phyloP scores from a whole-genome alignment of 768 basidiomycete genomes.

The Zangia roseola region DNA sequence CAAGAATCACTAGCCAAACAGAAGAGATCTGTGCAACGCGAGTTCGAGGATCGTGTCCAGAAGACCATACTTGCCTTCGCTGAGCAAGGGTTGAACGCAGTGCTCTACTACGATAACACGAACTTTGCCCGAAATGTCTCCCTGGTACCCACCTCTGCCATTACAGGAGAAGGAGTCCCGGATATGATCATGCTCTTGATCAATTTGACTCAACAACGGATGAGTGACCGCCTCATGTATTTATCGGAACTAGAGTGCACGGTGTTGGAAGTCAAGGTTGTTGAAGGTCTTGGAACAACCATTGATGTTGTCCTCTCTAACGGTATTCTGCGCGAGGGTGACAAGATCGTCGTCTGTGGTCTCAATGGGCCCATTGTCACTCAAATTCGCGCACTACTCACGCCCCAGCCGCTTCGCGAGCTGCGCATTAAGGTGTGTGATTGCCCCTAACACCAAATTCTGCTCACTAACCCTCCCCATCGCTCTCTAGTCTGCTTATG shows the following conservation, averaged over 20 bases:
- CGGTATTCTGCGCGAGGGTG: constrained; percentile 87
- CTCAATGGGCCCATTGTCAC: constrained; percentile 97
- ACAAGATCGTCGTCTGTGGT: constrained; percentile 94
- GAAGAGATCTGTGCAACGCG: constrained; percentile 71
- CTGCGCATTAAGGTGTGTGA: constrained; percentile 84
- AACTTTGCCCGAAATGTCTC: constrained; percentile 92
- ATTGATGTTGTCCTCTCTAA: constrained; percentile 97
- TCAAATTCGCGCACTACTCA: constrained; percentile 88
- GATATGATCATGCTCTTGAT: constrained; percentile 99
- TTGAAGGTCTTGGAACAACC: constrained; percentile 96
- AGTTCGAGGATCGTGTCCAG: constrained; percentile 86
- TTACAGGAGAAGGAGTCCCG: constrained; percentile 97
- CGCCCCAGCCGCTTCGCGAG: constrained; percentile 94
- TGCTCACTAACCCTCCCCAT: constrained; percentile 4
- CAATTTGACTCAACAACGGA: constrained; percentile 95
- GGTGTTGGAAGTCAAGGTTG: constrained; percentile 96
- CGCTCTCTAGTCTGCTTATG: constrained; percentile 75
- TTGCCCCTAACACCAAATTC: background rate
- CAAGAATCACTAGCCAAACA: constrained; percentile 87
- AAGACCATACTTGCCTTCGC: constrained; percentile 92
- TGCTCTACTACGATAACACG: constrained; percentile 97
- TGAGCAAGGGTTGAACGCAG: constrained; percentile 95
- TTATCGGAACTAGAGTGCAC: constrained; percentile 96
- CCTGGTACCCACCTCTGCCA: constrained; percentile 94
- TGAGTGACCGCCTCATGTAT: constrained; percentile 98